Evolutionary conservation across 1,139 yeast genomes (phyloP), one percentile per base, ranked within the genome.

Genomic region (Candida pseudocylindracea): DNA sequence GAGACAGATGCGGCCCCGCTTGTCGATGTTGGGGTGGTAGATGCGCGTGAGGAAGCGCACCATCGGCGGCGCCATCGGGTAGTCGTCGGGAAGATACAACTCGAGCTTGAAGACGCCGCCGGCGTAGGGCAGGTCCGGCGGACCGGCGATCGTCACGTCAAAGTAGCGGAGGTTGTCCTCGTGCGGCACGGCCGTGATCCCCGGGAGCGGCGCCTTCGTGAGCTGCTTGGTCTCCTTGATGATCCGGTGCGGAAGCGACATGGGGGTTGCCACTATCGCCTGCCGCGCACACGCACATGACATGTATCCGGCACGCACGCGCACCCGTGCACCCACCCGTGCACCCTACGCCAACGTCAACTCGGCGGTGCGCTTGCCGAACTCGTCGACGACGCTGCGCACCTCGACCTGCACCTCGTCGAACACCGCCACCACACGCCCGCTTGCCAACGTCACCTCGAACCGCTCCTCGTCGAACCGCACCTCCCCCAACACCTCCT

Each of bases 11-110:
- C 98, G 66, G 4, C 98, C 98, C 42, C 88, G 61, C 48, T 91
- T 70, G 51, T 88, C 98, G 44, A 88, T 88, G 52, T 88, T 88
- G 31, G 98, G 98, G 48, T 88, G 98, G 51, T 88, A 88, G 30
- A 88, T 83, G 53, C 75, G 81, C 32, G 98, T 88, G 39, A 88
- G 57, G 45, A 88, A 88, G 38, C 95, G 63, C 35, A 85, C 92
- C 50, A 80, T 81, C 31, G 96, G 96, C 0, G 96, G 93, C 47
- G 75, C 74, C 92, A 79, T 60, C 15, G 93, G 93, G 50, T 81
- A 81, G 45, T 81, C 93, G 45, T 81, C 93, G 2, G 93, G 93
- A 39, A 80, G 55, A 47, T 63, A 81, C 39, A 80, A 59, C 49
- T 80, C 93, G 35, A 81, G 56, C 42, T 72, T 64, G 55, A 80